Percentiles rank a stretch among this genome's conserved stretches.
phyloP scores from a whole-genome alignment of 257 asterid genomes.

The Capsicum chinense region DNA sequence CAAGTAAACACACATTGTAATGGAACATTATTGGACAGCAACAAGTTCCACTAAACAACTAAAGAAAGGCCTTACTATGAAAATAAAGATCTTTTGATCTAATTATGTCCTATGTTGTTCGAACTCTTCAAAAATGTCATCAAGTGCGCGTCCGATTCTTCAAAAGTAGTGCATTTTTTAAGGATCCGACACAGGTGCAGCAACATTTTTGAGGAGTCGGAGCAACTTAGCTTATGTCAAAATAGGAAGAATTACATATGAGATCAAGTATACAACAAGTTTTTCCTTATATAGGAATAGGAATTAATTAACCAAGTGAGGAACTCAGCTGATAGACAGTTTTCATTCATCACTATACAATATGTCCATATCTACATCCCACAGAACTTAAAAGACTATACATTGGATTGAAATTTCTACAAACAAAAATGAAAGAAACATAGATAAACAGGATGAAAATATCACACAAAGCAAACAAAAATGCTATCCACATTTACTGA shows the following conservation, averaged over 20 bases:
- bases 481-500: conserved; percentile 5
- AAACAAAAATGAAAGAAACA: conserved; percentile 17
- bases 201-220: too few relatives aligned
- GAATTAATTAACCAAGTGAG: not conserved
- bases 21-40: not conserved
- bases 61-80: not conserved
- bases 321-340: not conserved
- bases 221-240: too few relatives aligned
- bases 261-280: not conserved
- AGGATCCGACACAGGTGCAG: too few relatives aligned
- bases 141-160: too few relatives aligned
- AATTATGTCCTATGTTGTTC: not conserved
- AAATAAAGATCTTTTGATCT: not conserved
- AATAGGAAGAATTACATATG: conserved; percentile 1
- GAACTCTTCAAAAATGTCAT: too few relatives aligned
- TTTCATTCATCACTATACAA: conserved; percentile 17
- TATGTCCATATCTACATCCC: conserved; percentile 28
- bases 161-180: too few relatives aligned
- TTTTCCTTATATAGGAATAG: not conserved
- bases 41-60: not conserved
- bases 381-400: conserved; percentile 10
- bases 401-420: conserved; percentile 20
- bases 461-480: conserved; percentile 23
- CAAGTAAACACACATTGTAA: not conserved
- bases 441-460: conserved; percentile 22